A percentile compares a stretch with the other conserved stretches of the same genome.
These are phyloP conservation scores for Dissophora globulifera DNA, from an alignment of 192 early-diverging fungal genomes.

Conservation along the genomic window DNA sequence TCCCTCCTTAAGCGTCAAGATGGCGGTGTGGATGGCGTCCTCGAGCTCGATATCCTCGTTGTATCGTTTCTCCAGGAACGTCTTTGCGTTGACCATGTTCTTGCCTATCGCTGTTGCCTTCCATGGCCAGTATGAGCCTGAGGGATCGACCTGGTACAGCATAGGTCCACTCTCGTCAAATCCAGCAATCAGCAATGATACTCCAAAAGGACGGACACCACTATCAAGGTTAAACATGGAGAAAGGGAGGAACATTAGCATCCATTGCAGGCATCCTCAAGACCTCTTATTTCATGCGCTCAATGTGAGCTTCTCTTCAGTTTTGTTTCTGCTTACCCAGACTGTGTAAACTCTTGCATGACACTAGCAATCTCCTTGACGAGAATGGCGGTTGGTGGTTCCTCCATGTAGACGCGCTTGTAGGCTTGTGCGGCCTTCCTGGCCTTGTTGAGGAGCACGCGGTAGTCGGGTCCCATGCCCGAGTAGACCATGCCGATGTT, in stretches of 20 bases:
- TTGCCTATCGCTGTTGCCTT: constrained; percentile 99
- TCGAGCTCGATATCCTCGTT: constrained; percentile 96
- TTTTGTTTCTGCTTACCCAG: no score
- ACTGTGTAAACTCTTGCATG: constrained; percentile 99
- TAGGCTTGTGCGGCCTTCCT: constrained; percentile 97
- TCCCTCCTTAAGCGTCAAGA: constrained; percentile 98
- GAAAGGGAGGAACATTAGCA: no score
- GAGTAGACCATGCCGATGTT: constrained; percentile 99
- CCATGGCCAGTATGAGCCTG: constrained; percentile 99
- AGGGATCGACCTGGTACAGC: constrained; percentile 99
- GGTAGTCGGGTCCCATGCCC: constrained; percentile 98
- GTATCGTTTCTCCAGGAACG: constrained; percentile 98
- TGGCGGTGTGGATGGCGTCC: constrained; percentile 99
- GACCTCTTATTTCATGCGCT: no score
- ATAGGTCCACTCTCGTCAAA: constrained; percentile 91
- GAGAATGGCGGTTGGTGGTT: constrained; percentile 94
- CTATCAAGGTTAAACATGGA: no score
- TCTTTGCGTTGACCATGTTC: constrained; percentile 99
- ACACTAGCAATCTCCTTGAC: constrained; percentile 97
- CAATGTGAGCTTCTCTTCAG: no score
- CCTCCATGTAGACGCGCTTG: constrained; percentile 91
- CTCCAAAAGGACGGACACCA: constrained; percentile 99
- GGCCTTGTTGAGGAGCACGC: constrained; percentile 94
- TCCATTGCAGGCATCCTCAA: no score
- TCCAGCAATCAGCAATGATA: constrained; percentile 95